These are phyloP conservation scores for Cladorrhinum sp. DNA, from an alignment of 2,329 filamentous ascomycete genomes.

Conservation along the genomic window DNA sequence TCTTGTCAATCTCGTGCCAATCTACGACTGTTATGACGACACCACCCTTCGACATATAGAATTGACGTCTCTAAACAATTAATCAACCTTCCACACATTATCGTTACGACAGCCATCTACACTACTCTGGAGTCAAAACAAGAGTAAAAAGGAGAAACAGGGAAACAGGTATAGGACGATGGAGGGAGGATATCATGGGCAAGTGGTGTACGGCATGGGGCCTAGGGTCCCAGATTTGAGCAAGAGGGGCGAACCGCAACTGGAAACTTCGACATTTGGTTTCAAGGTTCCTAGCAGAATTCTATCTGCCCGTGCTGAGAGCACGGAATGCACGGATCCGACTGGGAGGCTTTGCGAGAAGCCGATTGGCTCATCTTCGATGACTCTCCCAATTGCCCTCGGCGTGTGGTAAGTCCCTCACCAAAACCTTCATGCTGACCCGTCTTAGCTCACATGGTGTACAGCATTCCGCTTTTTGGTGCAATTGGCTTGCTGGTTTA, in stretches of 20 bases:
- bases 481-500: constrained; percentile 67
- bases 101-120: constrained; percentile 11
- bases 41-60: constrained; percentile 15
- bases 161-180: constrained; percentile 16
- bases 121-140: neutral
- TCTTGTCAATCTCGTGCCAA: constrained; percentile 9
- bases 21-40: constrained; percentile 28
- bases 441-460: constrained; percentile 21
- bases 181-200: constrained; percentile 22
- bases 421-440: neutral
- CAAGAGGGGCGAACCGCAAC: constrained; percentile 7
- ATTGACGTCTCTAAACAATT: constrained; percentile 15
- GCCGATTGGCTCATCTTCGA: constrained; percentile 47
- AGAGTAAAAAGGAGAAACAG: constrained; percentile 11
- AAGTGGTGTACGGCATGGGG: constrained; percentile 23
- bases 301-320: constrained; percentile 18
- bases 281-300: constrained; percentile 20
- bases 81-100: constrained; percentile 3
- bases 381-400: constrained; percentile 64
- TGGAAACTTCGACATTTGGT: constrained; percentile 17
- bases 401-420: constrained; percentile 64
- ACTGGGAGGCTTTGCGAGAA: constrained; percentile 62
- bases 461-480: constrained; percentile 70
- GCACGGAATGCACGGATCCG: constrained; percentile 26
- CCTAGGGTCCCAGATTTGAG: constrained; percentile 23